A percentile compares a stretch with the other conserved stretches of the same genome.
These are phyloP conservation scores for Candida smagusa DNA, from an alignment of 1,139 yeast genomes.

Conservation along the genomic window DNA sequence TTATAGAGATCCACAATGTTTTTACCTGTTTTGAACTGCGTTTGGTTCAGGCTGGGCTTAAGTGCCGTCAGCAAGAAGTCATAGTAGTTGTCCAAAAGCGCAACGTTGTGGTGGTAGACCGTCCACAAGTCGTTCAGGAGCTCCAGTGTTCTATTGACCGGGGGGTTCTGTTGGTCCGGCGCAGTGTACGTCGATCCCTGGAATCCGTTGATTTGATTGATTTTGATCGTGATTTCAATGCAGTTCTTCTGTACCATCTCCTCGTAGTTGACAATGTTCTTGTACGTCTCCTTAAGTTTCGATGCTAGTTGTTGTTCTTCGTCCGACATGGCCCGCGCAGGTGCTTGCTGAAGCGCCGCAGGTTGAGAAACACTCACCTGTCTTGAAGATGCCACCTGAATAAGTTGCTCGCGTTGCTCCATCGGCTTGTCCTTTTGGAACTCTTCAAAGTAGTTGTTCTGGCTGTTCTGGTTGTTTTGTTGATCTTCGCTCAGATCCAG, in stretches of 20 bases:
- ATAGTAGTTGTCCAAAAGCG: slow-evolving; percentile 63
- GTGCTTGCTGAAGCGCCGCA: neutral
- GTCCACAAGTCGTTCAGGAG: slow-evolving; percentile 66
- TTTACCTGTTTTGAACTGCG: slow-evolving; percentile 65
- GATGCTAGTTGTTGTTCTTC: slow-evolving; percentile 72
- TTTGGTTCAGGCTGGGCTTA: slow-evolving; percentile 52
- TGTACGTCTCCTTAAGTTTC: slow-evolving; percentile 70
- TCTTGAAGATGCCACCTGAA: slow-evolving; percentile 3
- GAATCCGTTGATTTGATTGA: slow-evolving; percentile 42
- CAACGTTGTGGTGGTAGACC: slow-evolving; percentile 64
- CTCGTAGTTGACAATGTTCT: slow-evolving; percentile 63
- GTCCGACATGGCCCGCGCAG: slow-evolving; percentile 44
- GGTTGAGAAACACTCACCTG: slow-evolving; percentile 1
- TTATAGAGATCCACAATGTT: slow-evolving; percentile 73
- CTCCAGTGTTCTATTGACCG: slow-evolving; percentile 40
- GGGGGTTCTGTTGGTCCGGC: slow-evolving; percentile 17
- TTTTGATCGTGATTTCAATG: slow-evolving; percentile 49
- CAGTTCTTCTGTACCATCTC: slow-evolving; percentile 69
- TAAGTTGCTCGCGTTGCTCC: neutral
- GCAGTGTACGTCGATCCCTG: slow-evolving; percentile 13
- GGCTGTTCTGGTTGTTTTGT: neutral
- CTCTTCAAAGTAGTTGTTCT: neutral
- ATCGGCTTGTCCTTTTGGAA: too few relatives aligned
- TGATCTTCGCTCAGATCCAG: slow-evolving; percentile 39
- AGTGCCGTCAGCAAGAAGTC: slow-evolving; percentile 70